Percentiles rank a stretch among this genome's conserved stretches.
Conservation (phyloP, 176 grass and related monocot species). For the Raddia guianensis region DNA sequence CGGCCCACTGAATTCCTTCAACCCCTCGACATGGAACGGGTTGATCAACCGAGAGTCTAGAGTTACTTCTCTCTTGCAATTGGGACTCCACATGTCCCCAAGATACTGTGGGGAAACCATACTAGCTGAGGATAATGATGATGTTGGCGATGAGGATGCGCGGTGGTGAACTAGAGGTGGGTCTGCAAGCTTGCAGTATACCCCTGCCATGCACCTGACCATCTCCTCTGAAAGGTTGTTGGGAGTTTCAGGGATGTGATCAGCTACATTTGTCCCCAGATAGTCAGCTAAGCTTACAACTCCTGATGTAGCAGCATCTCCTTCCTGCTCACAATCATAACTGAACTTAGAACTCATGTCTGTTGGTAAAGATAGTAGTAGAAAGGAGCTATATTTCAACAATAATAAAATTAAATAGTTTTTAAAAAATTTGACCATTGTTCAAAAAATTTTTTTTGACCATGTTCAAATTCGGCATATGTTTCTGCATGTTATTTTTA, state of each 20-base stretch:
- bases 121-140: slow-evolving; percentile 70
- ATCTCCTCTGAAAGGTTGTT: slow-evolving; percentile 95
- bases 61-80: slow-evolving; percentile 53
- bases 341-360: background rate
- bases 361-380: background rate
- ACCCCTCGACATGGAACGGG: slow-evolving; percentile 81
- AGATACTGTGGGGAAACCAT: slow-evolving; percentile 61
- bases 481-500: background rate
- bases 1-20: slow-evolving; percentile 93
- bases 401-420: background rate
- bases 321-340: slow-evolving; percentile 40
- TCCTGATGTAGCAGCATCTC: slow-evolving; percentile 46
- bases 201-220: slow-evolving; percentile 81
- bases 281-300: slow-evolving; percentile 90
- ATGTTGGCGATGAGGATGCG: slow-evolving; percentile 56
- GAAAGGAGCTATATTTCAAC: background rate
- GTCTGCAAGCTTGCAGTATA: slow-evolving; percentile 81
- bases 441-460: too few species aligned
- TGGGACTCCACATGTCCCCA: slow-evolving; percentile 77
- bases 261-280: slow-evolving; percentile 72
- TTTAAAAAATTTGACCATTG: background rate
- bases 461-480: background rate
- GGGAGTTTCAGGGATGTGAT: slow-evolving; percentile 79
- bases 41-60: slow-evolving; percentile 87
- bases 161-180: slow-evolving; percentile 68